These are phyloP conservation scores for Wickerhamiella cacticola DNA, from an alignment of 805 yeast genomes.

Conservation along the genomic window DNA sequence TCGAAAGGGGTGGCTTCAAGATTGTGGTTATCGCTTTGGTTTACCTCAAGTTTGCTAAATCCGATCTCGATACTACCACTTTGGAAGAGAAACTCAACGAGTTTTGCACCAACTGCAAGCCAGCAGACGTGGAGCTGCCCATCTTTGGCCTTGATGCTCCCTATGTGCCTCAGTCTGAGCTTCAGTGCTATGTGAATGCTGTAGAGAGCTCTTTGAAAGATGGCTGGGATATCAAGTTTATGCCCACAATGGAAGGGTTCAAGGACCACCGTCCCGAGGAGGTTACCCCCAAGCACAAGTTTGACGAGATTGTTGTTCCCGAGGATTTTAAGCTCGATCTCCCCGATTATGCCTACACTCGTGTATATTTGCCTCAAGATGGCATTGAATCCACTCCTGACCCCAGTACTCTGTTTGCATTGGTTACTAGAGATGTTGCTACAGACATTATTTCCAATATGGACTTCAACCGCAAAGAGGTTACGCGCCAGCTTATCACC, in stretches of 20 bases:
- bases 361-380: constrained; percentile 22
- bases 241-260: constrained; percentile 15
- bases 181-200: constrained; percentile 19
- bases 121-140: constrained; percentile 8
- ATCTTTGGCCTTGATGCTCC: constrained; percentile 23
- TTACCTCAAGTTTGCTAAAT: constrained; percentile 12
- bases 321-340: constrained; percentile 5
- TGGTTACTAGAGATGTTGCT: constrained; percentile 61
- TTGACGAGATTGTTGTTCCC: constrained; percentile 30
- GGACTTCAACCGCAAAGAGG: constrained; percentile 82
- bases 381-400: constrained; percentile 55
- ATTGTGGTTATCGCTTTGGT: constrained; percentile 17
- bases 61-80: not conserved
- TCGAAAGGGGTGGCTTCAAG: constrained; percentile 37
- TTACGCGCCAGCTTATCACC: constrained; percentile 67
- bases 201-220: constrained; percentile 14
- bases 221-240: constrained; percentile 22
- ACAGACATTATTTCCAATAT: constrained; percentile 64
- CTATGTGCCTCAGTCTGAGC: constrained; percentile 28
- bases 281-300: constrained; percentile 17
- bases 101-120: not conserved
- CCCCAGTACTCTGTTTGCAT: constrained; percentile 38
- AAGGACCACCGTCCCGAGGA: not conserved
- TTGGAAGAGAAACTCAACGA: not conserved
- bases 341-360: constrained; percentile 6